Evolutionary conservation across 192 early-diverging fungal species (phyloP).

Genomic region (Helicostylum pulchrum): DNA sequence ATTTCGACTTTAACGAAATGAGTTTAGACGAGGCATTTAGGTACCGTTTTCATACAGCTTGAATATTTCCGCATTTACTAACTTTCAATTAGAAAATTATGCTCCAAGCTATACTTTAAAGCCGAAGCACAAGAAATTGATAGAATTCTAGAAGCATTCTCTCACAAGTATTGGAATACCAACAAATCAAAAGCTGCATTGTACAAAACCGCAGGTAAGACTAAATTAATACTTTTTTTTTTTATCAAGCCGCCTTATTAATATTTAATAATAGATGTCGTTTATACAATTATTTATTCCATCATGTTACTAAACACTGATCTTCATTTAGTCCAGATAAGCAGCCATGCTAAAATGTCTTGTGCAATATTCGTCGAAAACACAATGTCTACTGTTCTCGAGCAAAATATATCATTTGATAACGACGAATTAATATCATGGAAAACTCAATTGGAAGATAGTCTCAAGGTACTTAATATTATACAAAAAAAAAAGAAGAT

Average conservation of each 20-base stretch:
- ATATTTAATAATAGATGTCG: constrained; percentile 54
- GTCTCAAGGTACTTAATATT: constrained; percentile 50
- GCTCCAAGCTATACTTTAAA: constrained; percentile 74
- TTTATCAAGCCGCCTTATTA: too few relatives aligned
- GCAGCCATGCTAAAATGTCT: constrained; percentile 66
- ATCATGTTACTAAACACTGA: constrained; percentile 91
- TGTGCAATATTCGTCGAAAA: constrained; percentile 67
- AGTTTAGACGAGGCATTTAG: constrained; percentile 30
- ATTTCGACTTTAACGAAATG: constrained; percentile 25
- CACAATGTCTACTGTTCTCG: constrained; percentile 49
- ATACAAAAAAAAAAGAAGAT: not conserved
- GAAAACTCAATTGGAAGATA: constrained; percentile 46
- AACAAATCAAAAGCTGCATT: constrained; percentile 45
- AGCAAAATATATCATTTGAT: constrained; percentile 30
- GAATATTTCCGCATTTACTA: too few relatives aligned
- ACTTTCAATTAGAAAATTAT: constrained; percentile 48
- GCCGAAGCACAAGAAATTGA: constrained; percentile 94
- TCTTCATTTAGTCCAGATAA: constrained; percentile 74
- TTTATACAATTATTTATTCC: constrained; percentile 82
- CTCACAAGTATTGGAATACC: constrained; percentile 77
- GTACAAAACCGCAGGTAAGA: constrained; percentile 20
- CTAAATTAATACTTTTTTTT: too few relatives aligned
- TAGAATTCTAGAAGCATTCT: constrained; percentile 79
- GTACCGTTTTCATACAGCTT: too few relatives aligned
- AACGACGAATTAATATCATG: constrained; percentile 28